phyloP scores from a whole-genome alignment of 331 rosid genomes.

The Rosa hybrid region DNA sequence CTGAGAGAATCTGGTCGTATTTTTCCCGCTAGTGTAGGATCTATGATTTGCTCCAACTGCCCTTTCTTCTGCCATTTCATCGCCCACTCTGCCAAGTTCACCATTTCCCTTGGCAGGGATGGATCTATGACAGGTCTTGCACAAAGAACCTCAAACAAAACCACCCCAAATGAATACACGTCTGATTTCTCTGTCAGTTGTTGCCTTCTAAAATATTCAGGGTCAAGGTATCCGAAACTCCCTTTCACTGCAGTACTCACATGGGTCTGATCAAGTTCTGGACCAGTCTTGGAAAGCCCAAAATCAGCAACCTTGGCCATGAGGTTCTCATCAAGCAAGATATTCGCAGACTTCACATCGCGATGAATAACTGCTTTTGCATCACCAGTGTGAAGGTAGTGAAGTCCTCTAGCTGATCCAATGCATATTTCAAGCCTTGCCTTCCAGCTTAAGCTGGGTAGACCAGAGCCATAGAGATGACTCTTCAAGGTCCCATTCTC shows the following conservation, averaged over 20 bases:
- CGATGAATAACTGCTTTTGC: constrained; percentile 80
- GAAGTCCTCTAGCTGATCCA: constrained; percentile 84
- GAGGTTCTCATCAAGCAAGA: constrained; percentile 73
- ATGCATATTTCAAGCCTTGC: constrained; percentile 76
- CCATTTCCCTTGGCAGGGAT: constrained; percentile 73
- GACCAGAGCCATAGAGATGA: constrained; percentile 63
- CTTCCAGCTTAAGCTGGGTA: constrained; percentile 74
- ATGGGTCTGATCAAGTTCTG: constrained; percentile 75
- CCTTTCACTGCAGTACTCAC: constrained; percentile 87
- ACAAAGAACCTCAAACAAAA: constrained; percentile 69
- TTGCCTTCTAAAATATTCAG: constrained; percentile 78
- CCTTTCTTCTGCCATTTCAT: constrained; percentile 80
- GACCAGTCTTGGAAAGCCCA: constrained; percentile 77
- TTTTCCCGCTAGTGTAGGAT: constrained; percentile 55
- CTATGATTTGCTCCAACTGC: constrained; percentile 65
- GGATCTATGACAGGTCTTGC: constrained; percentile 89
- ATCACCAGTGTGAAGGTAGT: constrained; percentile 82
- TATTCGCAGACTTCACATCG: constrained; percentile 78
- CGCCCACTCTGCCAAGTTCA: constrained; percentile 83
- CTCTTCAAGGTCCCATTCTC: constrained; percentile 75
- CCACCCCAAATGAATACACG: constrained; percentile 81
- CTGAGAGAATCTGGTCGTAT: constrained; percentile 67
- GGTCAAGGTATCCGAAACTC: constrained; percentile 83
- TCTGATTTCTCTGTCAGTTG: constrained; percentile 80
- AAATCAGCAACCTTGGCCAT: constrained; percentile 91